Percentiles rank a stretch among this genome's conserved stretches.
Evolutionary conservation across 2,329 filamentous ascomycete species (phyloP).

Genomic region (Parastagonospora avenae): DNA sequence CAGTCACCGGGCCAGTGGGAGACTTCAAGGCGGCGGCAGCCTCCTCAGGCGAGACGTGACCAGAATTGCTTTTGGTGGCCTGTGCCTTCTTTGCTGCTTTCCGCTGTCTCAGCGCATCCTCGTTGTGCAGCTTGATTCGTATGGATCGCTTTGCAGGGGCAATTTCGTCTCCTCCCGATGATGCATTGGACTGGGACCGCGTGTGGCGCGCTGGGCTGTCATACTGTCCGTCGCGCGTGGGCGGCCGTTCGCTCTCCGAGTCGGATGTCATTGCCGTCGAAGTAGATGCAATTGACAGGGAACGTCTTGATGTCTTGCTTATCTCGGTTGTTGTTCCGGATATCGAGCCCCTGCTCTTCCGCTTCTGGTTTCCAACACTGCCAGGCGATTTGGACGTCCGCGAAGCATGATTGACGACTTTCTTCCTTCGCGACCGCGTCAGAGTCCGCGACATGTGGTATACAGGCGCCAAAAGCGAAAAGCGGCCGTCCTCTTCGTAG

Average conservation of each 20-base stretch:
- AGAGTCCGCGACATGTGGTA: slow-evolving; percentile 64
- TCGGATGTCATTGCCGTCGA: slow-evolving; percentile 71
- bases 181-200: slow-evolving; percentile 64
- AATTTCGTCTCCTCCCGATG: slow-evolving; percentile 64
- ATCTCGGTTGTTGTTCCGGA: slow-evolving; percentile 23
- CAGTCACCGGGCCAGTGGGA: slow-evolving; percentile 76
- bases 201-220: slow-evolving; percentile 59
- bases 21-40: slow-evolving; percentile 80
- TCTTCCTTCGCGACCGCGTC: slow-evolving; percentile 45
- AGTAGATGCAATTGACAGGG: slow-evolving; percentile 54
- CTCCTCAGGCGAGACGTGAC: slow-evolving; percentile 46
- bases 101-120: slow-evolving; percentile 74
- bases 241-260: slow-evolving; percentile 65
- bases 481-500: slow-evolving; percentile 78
- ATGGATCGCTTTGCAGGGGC: slow-evolving; percentile 78
- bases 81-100: slow-evolving; percentile 70
- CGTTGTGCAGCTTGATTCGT: slow-evolving; percentile 85
- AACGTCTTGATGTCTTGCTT: slow-evolving; percentile 43
- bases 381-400: slow-evolving; percentile 26
- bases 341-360: slow-evolving; percentile 36
- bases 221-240: slow-evolving; percentile 31
- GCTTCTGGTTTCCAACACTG: slow-evolving; percentile 36
- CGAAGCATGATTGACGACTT: slow-evolving; percentile 33
- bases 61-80: slow-evolving; percentile 36
- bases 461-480: slow-evolving; percentile 77